phyloP scores from a whole-genome alignment of 768 basidiomycete species.

The Lepiota brunneoincarnata region DNA sequence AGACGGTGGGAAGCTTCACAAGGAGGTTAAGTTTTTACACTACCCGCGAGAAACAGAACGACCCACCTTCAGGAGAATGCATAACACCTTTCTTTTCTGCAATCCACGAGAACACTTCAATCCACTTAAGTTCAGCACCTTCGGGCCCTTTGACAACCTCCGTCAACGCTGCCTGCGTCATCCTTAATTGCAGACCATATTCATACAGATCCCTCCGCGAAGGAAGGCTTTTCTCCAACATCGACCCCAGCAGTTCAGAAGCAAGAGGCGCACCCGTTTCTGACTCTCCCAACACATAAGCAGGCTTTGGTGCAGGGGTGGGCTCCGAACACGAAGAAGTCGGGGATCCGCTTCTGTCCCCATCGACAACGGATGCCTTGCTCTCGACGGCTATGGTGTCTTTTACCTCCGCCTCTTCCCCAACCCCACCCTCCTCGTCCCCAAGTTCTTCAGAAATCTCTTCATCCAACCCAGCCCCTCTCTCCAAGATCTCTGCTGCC shows the following conservation, averaged over 20 bases:
- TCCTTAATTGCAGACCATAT: conserved; percentile 77
- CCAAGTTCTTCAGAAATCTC: conserved; percentile 20
- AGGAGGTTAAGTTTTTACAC: background rate
- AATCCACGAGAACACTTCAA: conserved; percentile 86
- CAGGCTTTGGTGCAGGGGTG: background rate
- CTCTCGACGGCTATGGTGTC: no score
- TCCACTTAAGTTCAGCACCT: conserved; percentile 74
- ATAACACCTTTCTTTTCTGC: conserved; percentile 49
- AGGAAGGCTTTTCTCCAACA: conserved; percentile 30
- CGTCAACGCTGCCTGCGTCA: conserved; percentile 78
- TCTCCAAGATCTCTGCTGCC: conserved; percentile 72
- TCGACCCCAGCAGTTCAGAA: conserved; percentile 20
- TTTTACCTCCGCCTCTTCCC: conserved; percentile 3
- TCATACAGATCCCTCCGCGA: conserved; percentile 66
- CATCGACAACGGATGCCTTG: no score
- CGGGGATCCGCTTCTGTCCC: no score
- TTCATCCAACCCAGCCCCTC: conserved; percentile 64
- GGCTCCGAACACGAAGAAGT: conserved; percentile 1
- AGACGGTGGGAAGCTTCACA: conserved; percentile 3
- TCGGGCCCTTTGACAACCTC: conserved; percentile 88
- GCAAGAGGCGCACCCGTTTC: conserved; percentile 34
- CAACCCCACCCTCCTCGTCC: conserved; percentile 16
- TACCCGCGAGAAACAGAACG: background rate
- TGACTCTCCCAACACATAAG: conserved; percentile 26
- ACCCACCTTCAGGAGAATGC: conserved; percentile 17